Evolutionary conservation across 768 basidiomycete species (phyloP).

Genomic region (Lactarius trivialis): DNA sequence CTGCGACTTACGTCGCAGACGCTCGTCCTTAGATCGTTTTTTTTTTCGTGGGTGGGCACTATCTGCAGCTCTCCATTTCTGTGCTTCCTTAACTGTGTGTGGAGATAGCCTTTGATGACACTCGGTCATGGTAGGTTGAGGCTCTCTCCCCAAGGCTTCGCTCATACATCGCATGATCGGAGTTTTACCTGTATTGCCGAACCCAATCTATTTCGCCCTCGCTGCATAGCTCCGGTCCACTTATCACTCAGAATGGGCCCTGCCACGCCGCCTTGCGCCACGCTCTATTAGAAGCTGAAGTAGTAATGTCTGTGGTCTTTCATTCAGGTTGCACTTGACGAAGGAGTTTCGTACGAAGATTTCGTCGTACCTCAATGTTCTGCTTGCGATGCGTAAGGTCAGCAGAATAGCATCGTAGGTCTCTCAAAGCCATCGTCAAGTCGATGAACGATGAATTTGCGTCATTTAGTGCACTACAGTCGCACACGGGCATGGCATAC

Average conservation of each 20-base stretch:
- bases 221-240: conserved; percentile 63
- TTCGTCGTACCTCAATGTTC: conserved; percentile 79
- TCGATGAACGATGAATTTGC: background rate
- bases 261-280: conserved; percentile 69
- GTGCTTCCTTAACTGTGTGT: conserved; percentile 13
- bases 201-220: conserved; percentile 83
- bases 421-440: conserved; percentile 14
- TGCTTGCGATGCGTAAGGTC: conserved; percentile 52
- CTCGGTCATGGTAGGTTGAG: conserved; percentile 66
- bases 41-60: conserved; percentile 21
- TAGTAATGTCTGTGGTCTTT: conserved; percentile 15
- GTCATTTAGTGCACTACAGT: conserved; percentile 61
- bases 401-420: conserved; percentile 52
- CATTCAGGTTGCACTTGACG: conserved; percentile 70
- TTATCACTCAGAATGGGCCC: conserved; percentile 87
- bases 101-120: conserved; percentile 58
- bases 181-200: conserved; percentile 82
- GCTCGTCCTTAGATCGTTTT: conserved; percentile 24
- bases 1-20: background rate
- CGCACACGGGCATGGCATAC: conserved; percentile 68
- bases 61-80: background rate
- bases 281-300: conserved; percentile 35
- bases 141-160: conserved; percentile 45
- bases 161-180: conserved; percentile 75
- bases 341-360: conserved; percentile 59